phyloP scores from a whole-genome alignment of 257 asterid genomes.

The Oldenlandia corymbosa region DNA sequence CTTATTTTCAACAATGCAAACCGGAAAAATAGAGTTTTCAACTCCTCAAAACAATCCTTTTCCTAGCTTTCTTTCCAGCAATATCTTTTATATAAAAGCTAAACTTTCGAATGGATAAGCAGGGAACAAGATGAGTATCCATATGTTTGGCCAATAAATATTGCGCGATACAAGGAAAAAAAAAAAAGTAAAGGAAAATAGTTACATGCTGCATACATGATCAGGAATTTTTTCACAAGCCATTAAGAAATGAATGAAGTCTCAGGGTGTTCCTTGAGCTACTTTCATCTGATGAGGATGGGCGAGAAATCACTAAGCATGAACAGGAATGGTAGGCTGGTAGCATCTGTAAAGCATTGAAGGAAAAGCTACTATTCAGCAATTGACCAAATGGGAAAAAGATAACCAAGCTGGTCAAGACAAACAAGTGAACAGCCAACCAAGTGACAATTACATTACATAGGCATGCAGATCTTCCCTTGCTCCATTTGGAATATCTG shows the following conservation, averaged over 20 bases:
- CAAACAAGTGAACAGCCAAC: neutral
- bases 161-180: neutral
- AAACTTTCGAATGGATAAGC: too few relatives aligned
- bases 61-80: neutral
- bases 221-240: neutral
- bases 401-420: too few relatives aligned
- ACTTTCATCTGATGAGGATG: neutral
- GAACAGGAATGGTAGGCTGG: too few relatives aligned
- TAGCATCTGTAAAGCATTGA: neutral
- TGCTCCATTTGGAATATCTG: neutral
- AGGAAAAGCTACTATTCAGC: neutral
- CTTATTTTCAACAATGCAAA: too few relatives aligned
- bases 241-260: neutral
- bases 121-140: neutral
- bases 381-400: neutral
- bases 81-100: neutral
- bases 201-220: neutral
- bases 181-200: too few relatives aligned
- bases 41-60: too few relatives aligned
- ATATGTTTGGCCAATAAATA: too few relatives aligned
- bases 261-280: neutral
- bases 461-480: neutral
- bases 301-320: neutral
- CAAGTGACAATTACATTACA: neutral
- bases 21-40: too few relatives aligned